Base-by-base conservation (phyloP, 2,329 filamentous ascomycete species). In the Didymosphaeria variabile region DNA sequence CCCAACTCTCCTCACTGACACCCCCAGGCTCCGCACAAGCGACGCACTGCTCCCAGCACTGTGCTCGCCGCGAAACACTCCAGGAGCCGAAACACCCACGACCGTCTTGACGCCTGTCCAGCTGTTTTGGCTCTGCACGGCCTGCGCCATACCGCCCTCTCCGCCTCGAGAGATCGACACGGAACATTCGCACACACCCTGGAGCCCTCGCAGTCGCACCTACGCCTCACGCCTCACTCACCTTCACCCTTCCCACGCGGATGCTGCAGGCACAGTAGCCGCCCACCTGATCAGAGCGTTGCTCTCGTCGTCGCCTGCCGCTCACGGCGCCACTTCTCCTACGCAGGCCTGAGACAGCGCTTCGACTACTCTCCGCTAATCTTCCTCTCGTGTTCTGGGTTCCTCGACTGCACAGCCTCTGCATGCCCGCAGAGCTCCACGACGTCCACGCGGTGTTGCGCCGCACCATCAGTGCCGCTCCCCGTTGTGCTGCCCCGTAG, bases 351-450 rank as follows among this genome's bases (percentile, higher is more conserved):
- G 29, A 32, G 26, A 34, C 31, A 10, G 45, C 45, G 15, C 23
- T 29, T 29, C 45, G 15, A n/a, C 45, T 9, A 40, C n/a, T 32
- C 5, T 2, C 12, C 49, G 32, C 31, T 19, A 13, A 12, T 23
- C 31, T 2, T 29, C 31, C 31, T 31, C 36, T 38, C 32, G 21
- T 42, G 5, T 8, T 13, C 52, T 21, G 12, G 6, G 9, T 54
- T 21, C 32, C 23, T 31, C 36, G 19, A 54, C 12, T 44, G 51
- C 23, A 23, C 36, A 31, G 42, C 58, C 53, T 57, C 67, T 70
- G 69, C 65, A 72, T 72, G 69, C 60, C 59, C 61, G 64, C 58
- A 60, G 64, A 58, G 50, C 58, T 49, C 50, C 47, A 47, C 46
- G 53, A 49, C 61, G 55, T 57, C 32, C 55, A 57, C 58, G 69